These are phyloP conservation scores for Trametes coccinea DNA, from an alignment of 768 basidiomycete species.

Conservation along the genomic window DNA sequence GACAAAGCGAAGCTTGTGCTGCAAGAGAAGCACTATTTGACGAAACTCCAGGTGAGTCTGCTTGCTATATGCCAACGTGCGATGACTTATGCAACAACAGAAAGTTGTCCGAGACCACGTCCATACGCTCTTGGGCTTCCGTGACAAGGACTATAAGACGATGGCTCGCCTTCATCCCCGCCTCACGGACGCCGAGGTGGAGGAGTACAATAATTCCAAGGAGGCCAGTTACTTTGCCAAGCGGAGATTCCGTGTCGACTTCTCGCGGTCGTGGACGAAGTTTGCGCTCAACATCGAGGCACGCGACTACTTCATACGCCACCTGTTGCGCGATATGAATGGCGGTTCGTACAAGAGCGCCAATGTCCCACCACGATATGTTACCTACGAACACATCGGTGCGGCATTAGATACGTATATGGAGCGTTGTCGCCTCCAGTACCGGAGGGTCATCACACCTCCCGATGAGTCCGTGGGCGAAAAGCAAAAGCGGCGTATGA, in stretches of 20 bases:
- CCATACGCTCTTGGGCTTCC: not conserved
- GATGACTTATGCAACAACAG: not conserved
- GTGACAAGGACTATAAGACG: not conserved
- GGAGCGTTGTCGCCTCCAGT: not conserved
- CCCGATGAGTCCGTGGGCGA: not conserved
- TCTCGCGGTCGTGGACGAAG: not conserved
- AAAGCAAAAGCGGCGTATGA: not conserved
- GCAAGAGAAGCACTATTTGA: not conserved
- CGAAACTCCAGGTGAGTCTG: not conserved
- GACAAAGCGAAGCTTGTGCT: not conserved
- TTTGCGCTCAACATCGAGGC: conserved; percentile 1
- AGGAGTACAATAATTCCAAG: not conserved
- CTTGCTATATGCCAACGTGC: not conserved
- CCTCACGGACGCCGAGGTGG: not conserved
- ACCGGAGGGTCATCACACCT: not conserved
- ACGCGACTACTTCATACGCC: conserved; percentile 5
- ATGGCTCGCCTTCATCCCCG: not conserved
- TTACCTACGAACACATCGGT: not conserved
- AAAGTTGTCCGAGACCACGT: not conserved
- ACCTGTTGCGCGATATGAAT: not conserved
- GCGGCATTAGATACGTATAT: not conserved
- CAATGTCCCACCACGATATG: not conserved
- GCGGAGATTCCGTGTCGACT: not conserved
- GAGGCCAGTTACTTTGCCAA: not conserved
- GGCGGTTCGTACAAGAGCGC: not conserved